These are phyloP conservation scores for Fusarium sp. DNA, from an alignment of 2,329 filamentous ascomycete species.

Conservation along the genomic window DNA sequence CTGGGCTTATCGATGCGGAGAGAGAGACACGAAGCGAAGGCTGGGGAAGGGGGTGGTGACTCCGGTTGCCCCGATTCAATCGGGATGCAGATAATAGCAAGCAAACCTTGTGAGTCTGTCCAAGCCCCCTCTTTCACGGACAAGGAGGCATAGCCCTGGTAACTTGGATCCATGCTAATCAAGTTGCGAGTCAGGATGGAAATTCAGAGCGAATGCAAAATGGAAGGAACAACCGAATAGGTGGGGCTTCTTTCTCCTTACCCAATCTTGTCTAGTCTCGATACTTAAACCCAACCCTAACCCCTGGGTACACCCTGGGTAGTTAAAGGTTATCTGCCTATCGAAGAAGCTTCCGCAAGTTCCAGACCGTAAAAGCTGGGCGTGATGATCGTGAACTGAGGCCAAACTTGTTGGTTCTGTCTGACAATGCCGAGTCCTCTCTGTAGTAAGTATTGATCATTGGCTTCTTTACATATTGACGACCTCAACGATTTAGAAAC, in stretches of 20 bases:
- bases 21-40: not conserved
- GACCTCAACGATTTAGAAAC: not conserved
- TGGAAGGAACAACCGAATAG: not conserved
- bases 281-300: not conserved
- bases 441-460: not conserved
- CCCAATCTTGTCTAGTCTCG: not conserved
- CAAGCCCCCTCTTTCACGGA: not conserved
- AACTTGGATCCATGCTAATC: not conserved
- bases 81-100: not conserved
- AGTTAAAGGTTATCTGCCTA: not conserved
- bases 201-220: not conserved
- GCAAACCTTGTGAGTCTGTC: not conserved
- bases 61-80: not conserved
- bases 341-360: not conserved
- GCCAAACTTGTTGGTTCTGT: not conserved
- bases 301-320: not conserved
- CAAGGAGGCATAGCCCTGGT: not conserved
- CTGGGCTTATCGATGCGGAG: not conserved
- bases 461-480: not conserved
- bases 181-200: not conserved
- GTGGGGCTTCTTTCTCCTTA: not conserved
- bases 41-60: not conserved
- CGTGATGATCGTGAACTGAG: not conserved
- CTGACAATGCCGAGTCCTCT: not conserved
- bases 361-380: not conserved